Evolutionary conservation across 805 yeast genomes (phyloP).

Genomic region (Barnettozyma sp.): DNA sequence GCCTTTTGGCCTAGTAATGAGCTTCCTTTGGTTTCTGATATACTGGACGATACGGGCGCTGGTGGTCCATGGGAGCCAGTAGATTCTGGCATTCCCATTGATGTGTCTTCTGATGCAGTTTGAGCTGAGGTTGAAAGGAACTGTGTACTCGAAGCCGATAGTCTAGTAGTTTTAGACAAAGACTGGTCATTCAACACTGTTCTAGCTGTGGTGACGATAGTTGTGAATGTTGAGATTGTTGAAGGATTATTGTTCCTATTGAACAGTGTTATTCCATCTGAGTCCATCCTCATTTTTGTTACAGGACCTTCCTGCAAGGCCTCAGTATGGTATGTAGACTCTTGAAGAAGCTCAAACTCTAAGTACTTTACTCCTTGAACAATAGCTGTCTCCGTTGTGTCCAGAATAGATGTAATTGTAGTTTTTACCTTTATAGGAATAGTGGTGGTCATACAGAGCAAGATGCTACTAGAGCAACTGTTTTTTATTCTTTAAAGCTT

Average conservation of each 20-base stretch:
- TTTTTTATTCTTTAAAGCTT: no score
- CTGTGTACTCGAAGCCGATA: background rate
- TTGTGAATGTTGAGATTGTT: constrained; percentile 8
- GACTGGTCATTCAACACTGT: background rate
- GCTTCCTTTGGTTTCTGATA: background rate
- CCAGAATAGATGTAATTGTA: constrained; percentile 4
- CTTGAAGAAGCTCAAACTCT: constrained; percentile 5
- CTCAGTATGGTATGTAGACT: no score
- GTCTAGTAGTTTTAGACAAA: background rate
- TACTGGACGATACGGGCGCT: background rate
- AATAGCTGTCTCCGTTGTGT: constrained; percentile 10
- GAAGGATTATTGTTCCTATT: constrained; percentile 3
- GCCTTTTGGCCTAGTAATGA: constrained; percentile 2
- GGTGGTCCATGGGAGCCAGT: background rate
- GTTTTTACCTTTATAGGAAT: constrained; percentile 2
- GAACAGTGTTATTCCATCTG: constrained; percentile 2
- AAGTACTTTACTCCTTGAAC: constrained; percentile 10
- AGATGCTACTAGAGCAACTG: no score
- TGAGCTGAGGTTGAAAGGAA: no score
- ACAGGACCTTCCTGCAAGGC: no score
- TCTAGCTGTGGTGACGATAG: constrained; percentile 2
- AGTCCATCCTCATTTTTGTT: no score
- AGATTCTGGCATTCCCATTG: no score
- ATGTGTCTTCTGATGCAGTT: no score
- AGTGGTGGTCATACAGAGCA: constrained; percentile 15